Conservation (phyloP, 2,329 filamentous ascomycete genomes). For the Penicillium vulpinum region DNA sequence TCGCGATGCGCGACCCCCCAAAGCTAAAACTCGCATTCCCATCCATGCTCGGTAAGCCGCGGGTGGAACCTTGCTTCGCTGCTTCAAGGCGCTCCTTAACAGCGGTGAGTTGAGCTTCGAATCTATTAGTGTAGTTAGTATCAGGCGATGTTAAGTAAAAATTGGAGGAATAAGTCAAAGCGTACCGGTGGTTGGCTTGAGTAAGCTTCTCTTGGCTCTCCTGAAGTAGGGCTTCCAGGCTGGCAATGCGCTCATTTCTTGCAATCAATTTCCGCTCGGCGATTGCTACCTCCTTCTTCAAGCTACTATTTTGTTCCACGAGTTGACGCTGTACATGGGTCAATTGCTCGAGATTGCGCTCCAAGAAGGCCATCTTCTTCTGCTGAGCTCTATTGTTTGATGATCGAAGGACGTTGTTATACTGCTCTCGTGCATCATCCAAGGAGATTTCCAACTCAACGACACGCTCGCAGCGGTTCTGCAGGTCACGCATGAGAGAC, state of each 20-base stretch:
- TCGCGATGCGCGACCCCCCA: slow-evolving; percentile 61
- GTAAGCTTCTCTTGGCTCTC: slow-evolving; percentile 99
- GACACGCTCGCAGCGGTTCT: slow-evolving; percentile 96
- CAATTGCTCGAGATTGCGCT: slow-evolving; percentile 95
- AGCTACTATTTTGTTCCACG: slow-evolving; percentile 92
- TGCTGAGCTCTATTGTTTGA: slow-evolving; percentile 98
- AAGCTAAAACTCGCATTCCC: slow-evolving; percentile 73
- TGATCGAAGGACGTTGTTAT: slow-evolving; percentile 95
- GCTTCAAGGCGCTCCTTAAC: slow-evolving; percentile 98
- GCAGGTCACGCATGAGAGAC: slow-evolving; percentile 95
- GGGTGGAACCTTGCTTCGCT: slow-evolving; percentile 86
- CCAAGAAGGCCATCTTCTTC: slow-evolving; percentile 99
- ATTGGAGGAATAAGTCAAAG: slow-evolving; percentile 23
- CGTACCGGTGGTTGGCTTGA: slow-evolving; percentile 93
- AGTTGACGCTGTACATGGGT: slow-evolving; percentile 97
- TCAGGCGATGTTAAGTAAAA: slow-evolving; percentile 8
- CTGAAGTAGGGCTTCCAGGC: slow-evolving; percentile 84
- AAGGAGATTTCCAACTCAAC: slow-evolving; percentile 97
- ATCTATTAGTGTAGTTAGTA: slow-evolving; percentile 57
- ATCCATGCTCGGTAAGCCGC: slow-evolving; percentile 68
- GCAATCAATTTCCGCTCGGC: slow-evolving; percentile 96
- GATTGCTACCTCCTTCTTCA: slow-evolving; percentile 99
- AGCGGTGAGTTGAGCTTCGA: slow-evolving; percentile 92
- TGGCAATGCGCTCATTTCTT: slow-evolving; percentile 93
- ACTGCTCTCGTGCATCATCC: slow-evolving; percentile 96